These are phyloP conservation scores for Hirschfeldia incana DNA, from an alignment of 345 rosid genomes.

Conservation along the genomic window DNA sequence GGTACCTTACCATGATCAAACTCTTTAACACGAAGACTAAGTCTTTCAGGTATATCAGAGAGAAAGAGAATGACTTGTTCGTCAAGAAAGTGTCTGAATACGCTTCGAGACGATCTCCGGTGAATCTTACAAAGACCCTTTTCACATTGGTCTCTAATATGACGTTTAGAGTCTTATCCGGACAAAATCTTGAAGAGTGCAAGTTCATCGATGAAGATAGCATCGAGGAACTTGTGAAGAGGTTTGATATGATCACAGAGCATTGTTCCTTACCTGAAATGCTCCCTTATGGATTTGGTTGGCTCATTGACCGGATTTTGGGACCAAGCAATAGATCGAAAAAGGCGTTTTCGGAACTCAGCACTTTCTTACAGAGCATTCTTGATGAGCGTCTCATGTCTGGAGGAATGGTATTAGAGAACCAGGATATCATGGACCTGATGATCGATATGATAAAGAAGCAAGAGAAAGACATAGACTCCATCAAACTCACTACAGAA, in stretches of 20 bases:
- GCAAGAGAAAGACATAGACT: background rate
- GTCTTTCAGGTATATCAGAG: background rate
- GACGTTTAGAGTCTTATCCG: background rate
- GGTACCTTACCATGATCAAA: background rate
- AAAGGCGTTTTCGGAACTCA: background rate
- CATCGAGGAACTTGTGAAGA: background rate
- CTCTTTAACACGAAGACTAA: background rate
- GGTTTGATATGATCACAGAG: background rate
- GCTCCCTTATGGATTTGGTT: background rate
- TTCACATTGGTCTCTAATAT: background rate
- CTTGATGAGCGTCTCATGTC: background rate
- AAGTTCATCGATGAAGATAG: background rate
- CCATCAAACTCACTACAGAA: background rate
- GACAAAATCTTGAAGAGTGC: background rate
- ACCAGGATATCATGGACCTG: background rate
- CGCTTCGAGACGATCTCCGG: background rate
- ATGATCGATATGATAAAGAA: background rate
- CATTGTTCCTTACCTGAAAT: background rate
- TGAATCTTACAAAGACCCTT: background rate
- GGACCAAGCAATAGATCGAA: background rate
- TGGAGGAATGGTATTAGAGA: background rate
- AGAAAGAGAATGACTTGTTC: background rate
- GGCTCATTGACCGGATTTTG: background rate
- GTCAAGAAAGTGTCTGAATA: background rate
- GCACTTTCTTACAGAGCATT: background rate